Evolutionary conservation across 2,329 filamentous ascomycete genomes (phyloP).

Genomic region (Blastomyces parvus): DNA sequence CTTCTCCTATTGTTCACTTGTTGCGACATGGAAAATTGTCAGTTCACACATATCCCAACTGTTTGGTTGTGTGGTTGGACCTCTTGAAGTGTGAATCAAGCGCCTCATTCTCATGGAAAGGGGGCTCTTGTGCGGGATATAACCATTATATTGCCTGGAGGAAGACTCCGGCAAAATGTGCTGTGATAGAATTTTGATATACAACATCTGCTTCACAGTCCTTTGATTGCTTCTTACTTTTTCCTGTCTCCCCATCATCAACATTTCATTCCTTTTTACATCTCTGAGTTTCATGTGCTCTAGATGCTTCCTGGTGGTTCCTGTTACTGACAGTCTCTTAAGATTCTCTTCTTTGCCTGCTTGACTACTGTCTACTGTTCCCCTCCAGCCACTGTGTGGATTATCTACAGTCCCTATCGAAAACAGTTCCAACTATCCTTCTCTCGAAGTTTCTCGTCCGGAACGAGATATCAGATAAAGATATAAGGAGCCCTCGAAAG

Average conservation of each 20-base stretch:
- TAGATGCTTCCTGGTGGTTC: neutral
- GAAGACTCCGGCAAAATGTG: neutral
- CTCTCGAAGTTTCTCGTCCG: slow-evolving; percentile 8
- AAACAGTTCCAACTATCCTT: neutral
- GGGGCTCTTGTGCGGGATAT: neutral
- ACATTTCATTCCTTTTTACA: slow-evolving; percentile 1
- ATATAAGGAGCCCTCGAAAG: slow-evolving; percentile 5
- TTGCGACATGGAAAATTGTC: neutral
- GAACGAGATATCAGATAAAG: slow-evolving; percentile 5
- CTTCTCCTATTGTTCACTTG: neutral
- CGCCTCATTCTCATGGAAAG: neutral
- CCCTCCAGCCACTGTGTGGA: neutral
- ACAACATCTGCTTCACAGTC: neutral
- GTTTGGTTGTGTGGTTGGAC: neutral
- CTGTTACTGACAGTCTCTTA: slow-evolving; percentile 4
- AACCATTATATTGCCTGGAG: neutral
- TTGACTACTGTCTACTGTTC: neutral
- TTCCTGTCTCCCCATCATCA: neutral
- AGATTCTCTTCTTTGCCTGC: slow-evolving; percentile 1
- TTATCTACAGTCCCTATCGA: slow-evolving; percentile 5
- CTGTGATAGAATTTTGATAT: neutral
- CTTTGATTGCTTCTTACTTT: neutral
- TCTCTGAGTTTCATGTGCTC: neutral
- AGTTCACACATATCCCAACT: neutral
- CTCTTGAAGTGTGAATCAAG: neutral